phyloP scores from a whole-genome alignment of 176 grass and related monocot genomes.

The Eleusine coracana region DNA sequence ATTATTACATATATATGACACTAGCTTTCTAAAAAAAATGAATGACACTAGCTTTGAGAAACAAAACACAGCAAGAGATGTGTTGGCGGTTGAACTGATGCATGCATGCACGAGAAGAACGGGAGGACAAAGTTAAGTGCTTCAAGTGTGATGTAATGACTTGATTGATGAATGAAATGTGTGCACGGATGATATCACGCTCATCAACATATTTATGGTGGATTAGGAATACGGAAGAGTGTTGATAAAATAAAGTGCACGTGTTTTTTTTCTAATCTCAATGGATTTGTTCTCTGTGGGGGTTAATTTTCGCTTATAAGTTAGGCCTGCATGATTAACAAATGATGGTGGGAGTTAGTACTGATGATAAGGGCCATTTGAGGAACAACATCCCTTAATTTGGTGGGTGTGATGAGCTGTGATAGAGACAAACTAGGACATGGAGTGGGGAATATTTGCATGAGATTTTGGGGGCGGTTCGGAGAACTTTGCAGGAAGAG shows the following conservation, averaged over 20 bases:
- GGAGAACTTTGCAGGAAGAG: slow-evolving; percentile 43
- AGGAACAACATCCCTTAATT: slow-evolving; percentile 14
- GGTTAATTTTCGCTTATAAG: slow-evolving; percentile 43
- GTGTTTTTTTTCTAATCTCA: slow-evolving; percentile 30
- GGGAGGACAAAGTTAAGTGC: not conserved
- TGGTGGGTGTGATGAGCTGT: slow-evolving; percentile 31
- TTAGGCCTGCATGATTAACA: slow-evolving; percentile 44
- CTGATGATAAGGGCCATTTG: slow-evolving; percentile 40
- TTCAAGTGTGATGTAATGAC: not conserved
- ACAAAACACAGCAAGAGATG: not conserved
- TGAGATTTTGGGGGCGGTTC: slow-evolving; percentile 47
- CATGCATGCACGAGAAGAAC: slow-evolving; percentile 7
- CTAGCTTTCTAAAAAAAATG: not conserved
- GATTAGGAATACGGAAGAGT: slow-evolving; percentile 21
- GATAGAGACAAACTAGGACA: slow-evolving; percentile 45
- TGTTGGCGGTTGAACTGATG: not conserved
- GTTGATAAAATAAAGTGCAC: not conserved
- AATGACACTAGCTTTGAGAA: not conserved
- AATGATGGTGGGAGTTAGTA: slow-evolving; percentile 44
- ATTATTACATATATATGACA: not conserved
- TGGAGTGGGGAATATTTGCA: slow-evolving; percentile 57
- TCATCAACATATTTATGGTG: slow-evolving; percentile 36
- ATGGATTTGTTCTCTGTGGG: slow-evolving; percentile 29
- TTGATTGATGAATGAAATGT: not conserved
- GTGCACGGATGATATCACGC: not conserved